Evolutionary conservation across 1,139 yeast species (phyloP).

Genomic region (Taiozyma sp.): DNA sequence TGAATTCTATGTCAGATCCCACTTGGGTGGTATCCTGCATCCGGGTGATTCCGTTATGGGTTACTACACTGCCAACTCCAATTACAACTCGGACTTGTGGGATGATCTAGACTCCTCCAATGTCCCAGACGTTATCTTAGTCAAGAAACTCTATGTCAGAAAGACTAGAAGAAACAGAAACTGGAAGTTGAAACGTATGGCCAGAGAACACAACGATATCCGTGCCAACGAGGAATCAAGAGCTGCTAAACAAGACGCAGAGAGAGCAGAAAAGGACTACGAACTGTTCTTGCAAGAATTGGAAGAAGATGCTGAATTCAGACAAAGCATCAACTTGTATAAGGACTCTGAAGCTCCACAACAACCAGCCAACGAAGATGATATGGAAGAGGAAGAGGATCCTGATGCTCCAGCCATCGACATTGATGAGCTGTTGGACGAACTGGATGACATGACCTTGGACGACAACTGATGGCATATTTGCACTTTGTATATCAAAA

Average conservation of each 20-base stretch:
- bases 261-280: constrained; percentile 91
- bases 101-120: constrained; percentile 56
- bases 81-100: constrained; percentile 83
- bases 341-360: constrained; percentile 45
- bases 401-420: constrained; percentile 76
- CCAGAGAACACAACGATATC: constrained; percentile 85
- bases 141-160: constrained; percentile 87
- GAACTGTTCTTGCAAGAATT: constrained; percentile 94
- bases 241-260: constrained; percentile 84
- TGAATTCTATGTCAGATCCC: constrained; percentile 79
- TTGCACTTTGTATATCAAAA: background rate
- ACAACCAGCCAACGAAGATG: constrained; percentile 25
- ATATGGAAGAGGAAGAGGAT: constrained; percentile 51
- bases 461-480: constrained; percentile 31
- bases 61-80: constrained; percentile 76
- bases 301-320: constrained; percentile 94
- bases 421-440: constrained; percentile 83
- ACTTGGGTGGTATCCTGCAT: constrained; percentile 87
- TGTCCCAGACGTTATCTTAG: constrained; percentile 85
- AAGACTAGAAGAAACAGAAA: constrained; percentile 75
- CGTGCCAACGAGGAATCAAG: constrained; percentile 75
- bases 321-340: constrained; percentile 86
- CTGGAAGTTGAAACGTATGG: constrained; percentile 99
- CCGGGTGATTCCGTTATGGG: constrained; percentile 97
- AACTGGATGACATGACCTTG: constrained; percentile 86